Conservation (phyloP, 2,329 filamentous ascomycete genomes). For the Leptographium lundbergii region DNA sequence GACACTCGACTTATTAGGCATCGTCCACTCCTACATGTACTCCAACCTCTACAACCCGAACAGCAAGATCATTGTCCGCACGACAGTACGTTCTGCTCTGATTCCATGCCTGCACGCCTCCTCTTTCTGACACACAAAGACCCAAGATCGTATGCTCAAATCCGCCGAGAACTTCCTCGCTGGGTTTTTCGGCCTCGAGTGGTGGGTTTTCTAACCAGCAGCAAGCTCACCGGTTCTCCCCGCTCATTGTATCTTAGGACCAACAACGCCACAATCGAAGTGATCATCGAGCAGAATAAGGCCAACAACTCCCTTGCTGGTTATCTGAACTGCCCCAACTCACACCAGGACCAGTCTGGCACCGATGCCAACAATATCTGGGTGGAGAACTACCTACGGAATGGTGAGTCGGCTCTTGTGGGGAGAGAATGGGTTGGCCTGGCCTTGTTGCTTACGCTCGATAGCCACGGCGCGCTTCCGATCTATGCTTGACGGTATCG, state of each 20-base stretch:
- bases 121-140: constrained; percentile 22
- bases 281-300: constrained; percentile 50
- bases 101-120: too few species aligned
- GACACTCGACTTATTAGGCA: constrained; percentile 27
- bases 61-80: constrained; percentile 60
- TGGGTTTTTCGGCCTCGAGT: constrained; percentile 66
- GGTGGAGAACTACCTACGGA: constrained; percentile 49
- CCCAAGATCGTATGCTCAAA: constrained; percentile 66
- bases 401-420: constrained; percentile 26
- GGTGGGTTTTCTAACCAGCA: constrained; percentile 22
- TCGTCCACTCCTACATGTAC: constrained; percentile 62
- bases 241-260: constrained; percentile 27
- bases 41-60: constrained; percentile 57
- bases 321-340: constrained; percentile 53
- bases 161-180: constrained; percentile 67
- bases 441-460: neutral
- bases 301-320: constrained; percentile 64
- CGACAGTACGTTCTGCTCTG: constrained; percentile 33
- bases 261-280: constrained; percentile 57
- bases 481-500: constrained; percentile 38
- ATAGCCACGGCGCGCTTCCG: constrained; percentile 47
- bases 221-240: neutral
- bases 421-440: neutral
- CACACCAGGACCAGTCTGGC: constrained; percentile 36
- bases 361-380: constrained; percentile 44